Percentiles rank a stretch among this genome's conserved stretches.
These are phyloP conservation scores for Dicorynia guianensis DNA, from an alignment of 306 rosid genomes.

Conservation along the genomic window DNA sequence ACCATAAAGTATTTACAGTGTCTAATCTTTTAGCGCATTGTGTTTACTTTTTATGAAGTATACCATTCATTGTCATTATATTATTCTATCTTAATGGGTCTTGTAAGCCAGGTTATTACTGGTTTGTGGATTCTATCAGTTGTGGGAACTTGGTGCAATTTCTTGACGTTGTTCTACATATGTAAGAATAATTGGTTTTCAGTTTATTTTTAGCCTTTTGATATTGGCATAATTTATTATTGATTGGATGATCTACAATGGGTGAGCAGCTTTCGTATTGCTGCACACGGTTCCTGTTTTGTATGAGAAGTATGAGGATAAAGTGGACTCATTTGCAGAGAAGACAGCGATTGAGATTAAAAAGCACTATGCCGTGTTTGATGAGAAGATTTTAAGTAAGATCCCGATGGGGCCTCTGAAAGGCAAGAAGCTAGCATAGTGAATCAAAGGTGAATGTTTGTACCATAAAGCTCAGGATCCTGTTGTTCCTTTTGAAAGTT, in stretches of 20 bases:
- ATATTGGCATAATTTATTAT: neutral
- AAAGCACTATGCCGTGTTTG: slow-evolving; percentile 76
- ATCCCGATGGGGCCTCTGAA: slow-evolving; percentile 61
- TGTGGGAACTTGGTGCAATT: slow-evolving; percentile 75
- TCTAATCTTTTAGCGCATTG: neutral
- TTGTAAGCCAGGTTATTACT: slow-evolving; percentile 61
- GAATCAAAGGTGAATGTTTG: slow-evolving; percentile 32
- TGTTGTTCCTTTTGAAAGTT: slow-evolving; percentile 11
- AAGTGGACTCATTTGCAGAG: slow-evolving; percentile 74
- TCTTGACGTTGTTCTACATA: slow-evolving; percentile 89
- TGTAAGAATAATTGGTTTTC: slow-evolving; percentile 50
- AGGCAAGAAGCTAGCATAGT: slow-evolving; percentile 67
- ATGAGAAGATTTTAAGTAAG: slow-evolving; percentile 77
- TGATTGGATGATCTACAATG: slow-evolving; percentile 25
- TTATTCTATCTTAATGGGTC: slow-evolving; percentile 1
- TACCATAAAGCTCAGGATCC: slow-evolving; percentile 18
- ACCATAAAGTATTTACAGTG: neutral
- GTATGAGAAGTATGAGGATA: slow-evolving; percentile 76
- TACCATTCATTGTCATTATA: neutral
- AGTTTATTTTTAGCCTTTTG: neutral
- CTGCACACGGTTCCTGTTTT: slow-evolving; percentile 78
- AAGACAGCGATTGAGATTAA: slow-evolving; percentile 68
- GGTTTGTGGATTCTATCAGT: slow-evolving; percentile 84
- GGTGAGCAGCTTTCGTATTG: slow-evolving; percentile 69
- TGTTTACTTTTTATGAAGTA: slow-evolving; percentile 21